Conservation (phyloP, 495 filamentous ascomycete genomes). For the Bryoglossum gracile region DNA sequence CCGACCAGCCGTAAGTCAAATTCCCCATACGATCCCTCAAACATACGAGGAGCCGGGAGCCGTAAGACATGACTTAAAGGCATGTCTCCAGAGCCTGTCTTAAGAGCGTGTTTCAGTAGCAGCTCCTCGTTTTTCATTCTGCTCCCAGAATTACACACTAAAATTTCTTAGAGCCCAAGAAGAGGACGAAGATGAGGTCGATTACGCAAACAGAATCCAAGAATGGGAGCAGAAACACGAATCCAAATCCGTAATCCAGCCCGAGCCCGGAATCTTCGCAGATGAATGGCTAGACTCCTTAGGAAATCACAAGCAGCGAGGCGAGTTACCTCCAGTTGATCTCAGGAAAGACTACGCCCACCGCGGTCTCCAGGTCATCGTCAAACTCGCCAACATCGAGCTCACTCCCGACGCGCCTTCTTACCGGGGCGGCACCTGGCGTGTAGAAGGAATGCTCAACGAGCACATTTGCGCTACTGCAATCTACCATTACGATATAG, state of each 20-base stretch:
- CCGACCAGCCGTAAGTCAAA: no score
- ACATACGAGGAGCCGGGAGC: no score
- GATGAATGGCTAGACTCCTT: no score
- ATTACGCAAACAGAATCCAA: background rate
- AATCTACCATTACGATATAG: conserved; percentile 53
- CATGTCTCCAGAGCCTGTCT: no score
- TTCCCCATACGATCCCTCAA: no score
- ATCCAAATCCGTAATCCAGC: background rate
- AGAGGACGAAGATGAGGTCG: conserved; percentile 4
- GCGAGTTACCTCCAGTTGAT: no score
- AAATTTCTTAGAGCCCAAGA: no score
- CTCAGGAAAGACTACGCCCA: conserved; percentile 4
- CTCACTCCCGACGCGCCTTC: conserved; percentile 29
- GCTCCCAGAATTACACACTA: no score
- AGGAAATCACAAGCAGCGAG: no score
- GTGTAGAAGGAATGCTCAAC: conserved; percentile 33
- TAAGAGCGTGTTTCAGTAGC: no score
- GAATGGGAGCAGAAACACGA: conserved; percentile 10
- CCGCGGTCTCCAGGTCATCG: conserved; percentile 34
- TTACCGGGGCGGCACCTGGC: conserved; percentile 31
- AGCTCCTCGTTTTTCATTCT: no score
- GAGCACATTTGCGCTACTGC: conserved; percentile 52
- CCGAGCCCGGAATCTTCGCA: conserved; percentile 4
- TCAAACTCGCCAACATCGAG: conserved; percentile 32
- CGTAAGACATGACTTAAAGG: no score